phyloP scores from a whole-genome alignment of 805 yeast species.

The Aciculoconidium aculeatum region DNA sequence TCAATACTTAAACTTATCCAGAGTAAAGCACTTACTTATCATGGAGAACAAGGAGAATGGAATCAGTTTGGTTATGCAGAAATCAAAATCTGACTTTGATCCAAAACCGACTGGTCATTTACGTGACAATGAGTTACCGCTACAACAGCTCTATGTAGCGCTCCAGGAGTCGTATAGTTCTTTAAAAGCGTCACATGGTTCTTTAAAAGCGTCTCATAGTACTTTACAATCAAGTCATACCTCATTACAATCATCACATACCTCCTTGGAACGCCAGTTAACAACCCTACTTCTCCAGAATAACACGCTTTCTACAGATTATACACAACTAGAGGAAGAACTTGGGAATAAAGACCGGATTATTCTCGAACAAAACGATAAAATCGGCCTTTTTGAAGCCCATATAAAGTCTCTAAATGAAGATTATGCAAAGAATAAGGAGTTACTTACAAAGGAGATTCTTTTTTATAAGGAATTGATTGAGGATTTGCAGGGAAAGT shows the following conservation, averaged over 20 bases:
- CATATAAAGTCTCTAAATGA: slow-evolving; percentile 22
- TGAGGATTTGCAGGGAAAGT: slow-evolving; percentile 26
- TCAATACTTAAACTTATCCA: not conserved
- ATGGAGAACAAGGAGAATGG: slow-evolving; percentile 9
- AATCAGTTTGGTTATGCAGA: slow-evolving; percentile 8
- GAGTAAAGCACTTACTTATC: not conserved
- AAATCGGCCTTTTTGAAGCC: slow-evolving; percentile 21
- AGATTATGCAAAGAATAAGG: slow-evolving; percentile 22
- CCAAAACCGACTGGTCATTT: no score
- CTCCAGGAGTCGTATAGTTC: no score
- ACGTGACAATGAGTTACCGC: no score
- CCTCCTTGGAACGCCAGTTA: slow-evolving; percentile 23
- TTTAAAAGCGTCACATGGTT: not conserved
- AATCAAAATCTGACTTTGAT: no score
- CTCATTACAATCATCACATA: slow-evolving; percentile 1
- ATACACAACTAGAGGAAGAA: slow-evolving; percentile 27
- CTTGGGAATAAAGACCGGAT: slow-evolving; percentile 17
- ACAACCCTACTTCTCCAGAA: slow-evolving; percentile 27
- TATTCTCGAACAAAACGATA: slow-evolving; percentile 24
- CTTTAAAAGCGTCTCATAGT: not conserved
- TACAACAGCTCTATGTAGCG: no score
- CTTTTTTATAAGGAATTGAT: slow-evolving; percentile 27
- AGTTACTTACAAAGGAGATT: slow-evolving; percentile 25
- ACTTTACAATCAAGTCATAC: no score
- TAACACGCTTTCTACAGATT: slow-evolving; percentile 20